Base-by-base conservation (phyloP, 163 green algal genomes). In the Chlamydomonas reinhardtii region DNA sequence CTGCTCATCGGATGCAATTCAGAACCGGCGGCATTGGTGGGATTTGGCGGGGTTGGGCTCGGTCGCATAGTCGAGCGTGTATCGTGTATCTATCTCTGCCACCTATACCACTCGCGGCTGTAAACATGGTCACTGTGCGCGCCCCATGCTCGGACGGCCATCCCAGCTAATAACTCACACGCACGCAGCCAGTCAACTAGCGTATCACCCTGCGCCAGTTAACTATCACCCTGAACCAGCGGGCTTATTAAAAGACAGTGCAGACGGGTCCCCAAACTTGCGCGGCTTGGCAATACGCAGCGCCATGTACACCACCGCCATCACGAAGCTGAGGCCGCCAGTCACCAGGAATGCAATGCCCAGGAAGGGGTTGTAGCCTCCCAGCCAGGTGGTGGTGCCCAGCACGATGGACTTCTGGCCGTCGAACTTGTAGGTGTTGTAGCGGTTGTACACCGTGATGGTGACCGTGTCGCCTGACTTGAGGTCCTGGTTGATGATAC, bases 371-470 rank as follows among this genome's bases (percentile, higher is more conserved):
- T 99, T 99, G 31, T 89, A 88, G 4, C 96, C 96, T 59, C 97
- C 98, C 37, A 99, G 93, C 97, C 97, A 99, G 31, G 91, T 95
- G 56, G 95, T 97, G 25, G 97, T 99, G 68, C 87, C 95, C 77
- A 99, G 76, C 54, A 98, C 92, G 15, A 98, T 80, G 27, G 35
- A 85, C 88, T 98, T 96, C 32, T 91, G 83, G 59, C 95, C 94
- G 52, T 90, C 80, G 64, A 96, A 97, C 20, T 39, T 43, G 89
- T 98, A 99, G 0, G 94, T 98, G 92, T 99, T 99, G 93, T 99
- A 99, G 3, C 88, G 74, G 84, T 95, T 95, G 76, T 70, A 32
- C 1, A 94, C 59, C 31, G 34, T 80, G 19, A 94, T 54, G 0
- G 43, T 69, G 12, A 93, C 64, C 0, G 75, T 48, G 62, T 93